These are phyloP conservation scores for Zancudomyces culisetae DNA, from an alignment of 371 early-diverging fungal genomes.

Conservation along the genomic window DNA sequence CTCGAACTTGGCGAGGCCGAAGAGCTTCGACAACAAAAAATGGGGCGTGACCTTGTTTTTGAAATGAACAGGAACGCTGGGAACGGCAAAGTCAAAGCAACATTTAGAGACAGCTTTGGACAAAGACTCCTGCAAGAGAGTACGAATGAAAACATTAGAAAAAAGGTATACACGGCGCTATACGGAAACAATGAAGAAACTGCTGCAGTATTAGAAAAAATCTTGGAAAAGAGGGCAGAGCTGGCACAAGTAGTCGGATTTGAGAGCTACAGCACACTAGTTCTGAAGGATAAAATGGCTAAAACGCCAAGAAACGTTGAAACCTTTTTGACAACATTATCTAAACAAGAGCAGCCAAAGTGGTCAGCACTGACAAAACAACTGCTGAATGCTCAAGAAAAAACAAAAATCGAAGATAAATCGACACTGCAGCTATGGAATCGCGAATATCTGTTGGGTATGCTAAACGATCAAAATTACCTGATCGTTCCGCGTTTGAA, in stretches of 20 bases:
- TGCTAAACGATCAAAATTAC: conserved; percentile 17
- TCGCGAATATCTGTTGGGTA: conserved; percentile 43
- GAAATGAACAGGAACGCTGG: not conserved
- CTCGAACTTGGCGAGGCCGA: not conserved
- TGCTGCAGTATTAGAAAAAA: conserved; percentile 33
- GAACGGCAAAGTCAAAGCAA: conserved; percentile 7
- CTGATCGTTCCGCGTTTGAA: conserved; percentile 6
- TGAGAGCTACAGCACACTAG: conserved; percentile 59
- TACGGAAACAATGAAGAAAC: conserved; percentile 47
- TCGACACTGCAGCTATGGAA: conserved; percentile 61
- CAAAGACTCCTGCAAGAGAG: conserved; percentile 22
- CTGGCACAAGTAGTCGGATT: conserved; percentile 62
- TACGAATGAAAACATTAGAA: conserved; percentile 39
- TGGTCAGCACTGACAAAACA: conserved; percentile 25
- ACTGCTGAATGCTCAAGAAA: conserved; percentile 14
- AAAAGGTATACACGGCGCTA: conserved; percentile 47
- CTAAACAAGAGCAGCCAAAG: conserved; percentile 30
- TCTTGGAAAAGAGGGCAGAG: conserved; percentile 50
- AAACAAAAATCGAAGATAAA: not conserved
- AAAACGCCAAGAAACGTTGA: conserved; percentile 64
- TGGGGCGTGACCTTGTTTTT: not conserved
- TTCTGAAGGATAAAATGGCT: conserved; percentile 84
- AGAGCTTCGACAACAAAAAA: conserved; percentile 7
- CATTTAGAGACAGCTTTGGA: conserved; percentile 14
- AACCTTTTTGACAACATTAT: conserved; percentile 53